phyloP scores from a whole-genome alignment of 1,284 basidiomycete species.

The Ceratobasidium papillatum region DNA sequence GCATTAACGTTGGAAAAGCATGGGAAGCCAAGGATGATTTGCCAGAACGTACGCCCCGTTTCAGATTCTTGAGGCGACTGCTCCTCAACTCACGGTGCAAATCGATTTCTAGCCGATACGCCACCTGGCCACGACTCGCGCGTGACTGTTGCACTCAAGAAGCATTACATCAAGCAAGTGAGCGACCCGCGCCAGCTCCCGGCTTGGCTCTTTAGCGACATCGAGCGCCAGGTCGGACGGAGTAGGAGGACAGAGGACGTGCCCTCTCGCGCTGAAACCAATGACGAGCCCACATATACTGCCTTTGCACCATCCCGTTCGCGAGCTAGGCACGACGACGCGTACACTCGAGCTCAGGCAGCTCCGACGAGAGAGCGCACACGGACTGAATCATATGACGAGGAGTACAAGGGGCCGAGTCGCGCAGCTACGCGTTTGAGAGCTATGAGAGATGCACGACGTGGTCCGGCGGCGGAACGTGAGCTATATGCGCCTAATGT shows the following conservation, averaged over 20 bases:
- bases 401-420: slow-evolving; percentile 3
- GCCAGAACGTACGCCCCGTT: slow-evolving; percentile 59
- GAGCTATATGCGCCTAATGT: background rate
- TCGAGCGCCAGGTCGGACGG: slow-evolving; percentile 55
- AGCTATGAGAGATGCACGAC: slow-evolving; percentile 23
- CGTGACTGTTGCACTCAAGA: slow-evolving; percentile 70
- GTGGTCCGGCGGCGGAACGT: background rate
- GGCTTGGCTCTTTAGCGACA: slow-evolving; percentile 69
- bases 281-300: background rate
- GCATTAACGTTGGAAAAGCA: slow-evolving; percentile 65
- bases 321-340: slow-evolving; percentile 26
- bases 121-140: slow-evolving; percentile 67
- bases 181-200: slow-evolving; percentile 67
- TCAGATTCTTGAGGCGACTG: slow-evolving; percentile 5
- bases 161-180: slow-evolving; percentile 70
- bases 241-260: background rate
- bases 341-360: background rate
- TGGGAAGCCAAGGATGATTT: slow-evolving; percentile 60
- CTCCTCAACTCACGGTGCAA: background rate
- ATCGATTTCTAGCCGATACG: slow-evolving; percentile 52
- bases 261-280: background rate
- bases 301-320: slow-evolving; percentile 2
- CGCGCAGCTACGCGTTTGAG: slow-evolving; percentile 31
- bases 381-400: background rate
- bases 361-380: background rate